Conservation (phyloP, 306 rosid species). For the Fragaria ananassa region DNA sequence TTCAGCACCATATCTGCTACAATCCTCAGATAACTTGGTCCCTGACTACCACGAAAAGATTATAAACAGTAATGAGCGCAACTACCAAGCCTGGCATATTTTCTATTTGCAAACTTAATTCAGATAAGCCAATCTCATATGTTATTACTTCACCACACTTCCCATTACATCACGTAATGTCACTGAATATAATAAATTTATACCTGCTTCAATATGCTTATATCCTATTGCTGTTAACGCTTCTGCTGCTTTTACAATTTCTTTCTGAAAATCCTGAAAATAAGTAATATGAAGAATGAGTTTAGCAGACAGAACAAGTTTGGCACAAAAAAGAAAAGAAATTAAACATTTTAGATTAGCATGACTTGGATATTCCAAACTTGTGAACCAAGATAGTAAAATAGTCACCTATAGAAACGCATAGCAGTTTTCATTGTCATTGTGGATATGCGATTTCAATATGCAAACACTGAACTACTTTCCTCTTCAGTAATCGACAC, state of each 20-base stretch:
- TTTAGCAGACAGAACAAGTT: not conserved
- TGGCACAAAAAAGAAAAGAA: not conserved
- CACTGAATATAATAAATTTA: conserved; percentile 17
- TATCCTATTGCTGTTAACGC: conserved; percentile 72
- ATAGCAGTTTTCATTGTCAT: not conserved
- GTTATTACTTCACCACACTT: conserved; percentile 16
- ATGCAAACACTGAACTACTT: not conserved
- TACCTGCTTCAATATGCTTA: conserved; percentile 95
- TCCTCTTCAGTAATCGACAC: not conserved
- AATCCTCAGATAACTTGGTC: conserved; percentile 92
- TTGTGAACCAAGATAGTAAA: not conserved
- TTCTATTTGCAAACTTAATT: conserved; percentile 7
- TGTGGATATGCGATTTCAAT: not conserved
- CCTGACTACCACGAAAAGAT: conserved; percentile 66
- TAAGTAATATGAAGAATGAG: not conserved
- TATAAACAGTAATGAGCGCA: conserved; percentile 14
- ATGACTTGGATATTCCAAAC: not conserved
- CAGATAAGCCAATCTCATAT: conserved; percentile 10
- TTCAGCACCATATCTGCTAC: conserved; percentile 95
- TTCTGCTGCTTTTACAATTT: conserved; percentile 87
- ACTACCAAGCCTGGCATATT: not conserved
- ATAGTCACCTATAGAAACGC: not conserved
- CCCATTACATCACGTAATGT: not conserved
- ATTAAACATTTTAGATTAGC: not conserved
- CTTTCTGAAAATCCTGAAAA: conserved; percentile 88